These are phyloP conservation scores for Fusarium papillatum DNA, from an alignment of 2,329 filamentous ascomycete genomes.

Conservation along the genomic window DNA sequence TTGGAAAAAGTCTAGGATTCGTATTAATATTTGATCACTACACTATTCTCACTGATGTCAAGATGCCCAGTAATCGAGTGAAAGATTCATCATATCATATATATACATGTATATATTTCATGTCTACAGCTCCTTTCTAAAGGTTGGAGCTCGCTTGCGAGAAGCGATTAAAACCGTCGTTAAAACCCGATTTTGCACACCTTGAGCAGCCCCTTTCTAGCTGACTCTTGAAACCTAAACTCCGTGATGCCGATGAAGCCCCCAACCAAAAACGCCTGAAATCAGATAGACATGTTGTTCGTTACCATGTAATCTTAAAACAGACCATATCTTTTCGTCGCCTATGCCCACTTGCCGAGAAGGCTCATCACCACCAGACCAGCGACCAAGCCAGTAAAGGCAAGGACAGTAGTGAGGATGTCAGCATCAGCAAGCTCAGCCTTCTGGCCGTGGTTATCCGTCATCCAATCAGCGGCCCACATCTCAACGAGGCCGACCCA, in stretches of 20 bases:
- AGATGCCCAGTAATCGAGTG: not conserved
- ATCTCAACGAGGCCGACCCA: constrained; percentile 88
- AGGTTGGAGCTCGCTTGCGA: constrained; percentile 13
- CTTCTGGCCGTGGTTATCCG: constrained; percentile 54
- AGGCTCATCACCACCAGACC: constrained; percentile 80
- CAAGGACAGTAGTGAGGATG: constrained; percentile 61
- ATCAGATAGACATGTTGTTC: constrained; percentile 8
- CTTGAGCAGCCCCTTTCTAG: constrained; percentile 1
- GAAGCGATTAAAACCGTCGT: constrained; percentile 13
- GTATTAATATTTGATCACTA: not conserved
- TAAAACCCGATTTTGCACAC: not conserved
- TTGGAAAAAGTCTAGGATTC: not conserved
- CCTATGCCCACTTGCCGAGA: constrained; percentile 80
- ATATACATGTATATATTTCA: not conserved
- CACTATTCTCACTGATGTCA: not conserved
- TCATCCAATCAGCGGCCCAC: constrained; percentile 82
- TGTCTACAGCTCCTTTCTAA: constrained; percentile 12
- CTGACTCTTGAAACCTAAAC: constrained; percentile 16
- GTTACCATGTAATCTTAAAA: not conserved
- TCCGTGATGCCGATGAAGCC: constrained; percentile 14
- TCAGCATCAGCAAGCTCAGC: constrained; percentile 67
- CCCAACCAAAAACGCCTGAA: constrained; percentile 18
- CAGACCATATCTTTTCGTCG: not conserved
- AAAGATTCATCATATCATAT: constrained; percentile 4
- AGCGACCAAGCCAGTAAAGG: constrained; percentile 65